Percentiles rank a stretch among this genome's conserved stretches.
Conservation (phyloP, 768 basidiomycete species). For the Tricholoma sp. region DNA sequence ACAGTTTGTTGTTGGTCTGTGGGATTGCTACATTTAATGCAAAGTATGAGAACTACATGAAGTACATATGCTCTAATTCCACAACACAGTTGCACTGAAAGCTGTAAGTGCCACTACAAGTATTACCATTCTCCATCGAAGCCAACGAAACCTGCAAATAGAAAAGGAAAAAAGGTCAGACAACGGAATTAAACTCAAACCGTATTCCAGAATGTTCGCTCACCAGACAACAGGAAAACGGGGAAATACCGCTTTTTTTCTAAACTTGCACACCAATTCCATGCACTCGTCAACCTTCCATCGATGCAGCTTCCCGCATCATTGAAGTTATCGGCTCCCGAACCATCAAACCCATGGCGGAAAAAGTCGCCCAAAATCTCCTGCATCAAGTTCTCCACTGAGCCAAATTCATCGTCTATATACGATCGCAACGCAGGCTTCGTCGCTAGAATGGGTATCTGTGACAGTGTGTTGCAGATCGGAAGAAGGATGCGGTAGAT, state of each 20-base stretch:
- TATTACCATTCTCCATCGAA: conserved; percentile 83
- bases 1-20: neutral
- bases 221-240: conserved; percentile 72
- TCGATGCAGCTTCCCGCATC: conserved; percentile 86
- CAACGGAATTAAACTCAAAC: neutral
- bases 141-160: conserved; percentile 62
- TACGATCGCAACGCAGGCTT: conserved; percentile 72
- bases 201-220: conserved; percentile 16
- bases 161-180: conserved; percentile 7
- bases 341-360: conserved; percentile 84
- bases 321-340: conserved; percentile 88
- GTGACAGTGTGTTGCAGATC: conserved; percentile 75
- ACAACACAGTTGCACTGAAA: conserved; percentile 1
- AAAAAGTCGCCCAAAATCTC: conserved; percentile 85
- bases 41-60: neutral
- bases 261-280: conserved; percentile 86
- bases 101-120: neutral
- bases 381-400: conserved; percentile 56
- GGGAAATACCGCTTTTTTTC: conserved; percentile 87
- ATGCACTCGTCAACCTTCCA: conserved; percentile 81
- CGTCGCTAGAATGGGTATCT: conserved; percentile 59
- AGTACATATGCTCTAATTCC: conserved; percentile 2
- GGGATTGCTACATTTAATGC: neutral
- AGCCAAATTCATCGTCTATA: conserved; percentile 81
- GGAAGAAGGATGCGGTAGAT: conserved; percentile 87